Evolutionary conservation across 1,284 basidiomycete genomes (phyloP).

Genomic region (Rhodotorula sp.): DNA sequence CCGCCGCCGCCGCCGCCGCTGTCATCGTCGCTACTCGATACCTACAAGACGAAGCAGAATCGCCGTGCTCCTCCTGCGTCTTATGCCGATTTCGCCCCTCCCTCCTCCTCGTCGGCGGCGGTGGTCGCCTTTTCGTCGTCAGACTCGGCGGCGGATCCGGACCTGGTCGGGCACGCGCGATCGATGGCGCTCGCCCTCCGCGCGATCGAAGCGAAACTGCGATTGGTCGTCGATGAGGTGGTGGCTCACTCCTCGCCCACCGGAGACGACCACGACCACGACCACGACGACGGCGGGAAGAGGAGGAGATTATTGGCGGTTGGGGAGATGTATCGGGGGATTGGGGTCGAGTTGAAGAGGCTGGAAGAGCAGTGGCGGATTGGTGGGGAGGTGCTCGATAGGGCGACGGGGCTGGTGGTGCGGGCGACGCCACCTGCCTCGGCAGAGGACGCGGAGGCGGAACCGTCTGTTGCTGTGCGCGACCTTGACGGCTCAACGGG

Average conservation of each 20-base stretch:
- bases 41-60: too few species aligned
- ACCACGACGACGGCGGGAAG: not conserved
- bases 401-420: not conserved
- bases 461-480: not conserved
- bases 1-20: not conserved
- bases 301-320: not conserved
- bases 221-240: not conserved
- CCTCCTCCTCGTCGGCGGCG: not conserved
- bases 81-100: slow-evolving; percentile 11
- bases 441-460: not conserved
- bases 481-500: not conserved
- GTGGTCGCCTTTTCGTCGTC: not conserved
- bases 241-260: not conserved
- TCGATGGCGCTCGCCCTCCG: slow-evolving; percentile 8
- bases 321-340: slow-evolving; percentile 11
- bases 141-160: not conserved
- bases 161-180: not conserved
- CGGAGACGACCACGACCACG: too few species aligned
- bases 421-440: not conserved
- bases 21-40: not conserved
- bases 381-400: not conserved
- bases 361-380: slow-evolving; percentile 10
- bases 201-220: slow-evolving; percentile 14
- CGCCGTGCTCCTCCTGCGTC: not conserved
- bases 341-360: slow-evolving; percentile 8